Conservation (phyloP, 352 stramenopile genomes). For the Pythium grandisporangium region DNA sequence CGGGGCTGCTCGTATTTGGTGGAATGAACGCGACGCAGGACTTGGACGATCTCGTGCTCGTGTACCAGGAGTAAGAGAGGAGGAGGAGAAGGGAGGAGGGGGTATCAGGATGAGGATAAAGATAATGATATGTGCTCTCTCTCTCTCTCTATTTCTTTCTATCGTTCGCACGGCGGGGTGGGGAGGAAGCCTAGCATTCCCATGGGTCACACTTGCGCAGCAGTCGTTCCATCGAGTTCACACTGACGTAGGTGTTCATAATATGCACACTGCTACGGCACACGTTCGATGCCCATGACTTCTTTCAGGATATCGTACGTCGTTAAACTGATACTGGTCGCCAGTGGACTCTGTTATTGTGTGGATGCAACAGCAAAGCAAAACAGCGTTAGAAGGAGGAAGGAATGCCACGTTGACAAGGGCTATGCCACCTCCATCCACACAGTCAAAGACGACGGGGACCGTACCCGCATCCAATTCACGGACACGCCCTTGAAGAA, state of each 20-base stretch:
- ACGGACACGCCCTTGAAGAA: constrained; percentile 84
- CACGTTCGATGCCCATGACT: constrained; percentile 66
- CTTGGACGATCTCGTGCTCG: constrained; percentile 18
- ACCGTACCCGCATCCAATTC: constrained; percentile 80
- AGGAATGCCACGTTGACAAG: no score
- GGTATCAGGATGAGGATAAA: no score
- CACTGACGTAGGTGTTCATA: neutral
- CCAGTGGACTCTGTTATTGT: constrained; percentile 76
- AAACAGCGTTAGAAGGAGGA: constrained; percentile 1
- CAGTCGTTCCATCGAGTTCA: neutral
- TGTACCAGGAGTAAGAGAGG: no score
- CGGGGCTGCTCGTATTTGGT: constrained; percentile 37
- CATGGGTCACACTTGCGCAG: no score
- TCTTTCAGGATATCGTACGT: constrained; percentile 85
- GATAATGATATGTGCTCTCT: no score
- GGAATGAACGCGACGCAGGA: constrained; percentile 25
- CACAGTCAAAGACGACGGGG: no score
- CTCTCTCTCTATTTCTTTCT: no score
- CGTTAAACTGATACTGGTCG: constrained; percentile 80
- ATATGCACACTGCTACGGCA: constrained; percentile 10
- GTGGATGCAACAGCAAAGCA: neutral
- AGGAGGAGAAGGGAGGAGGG: no score
- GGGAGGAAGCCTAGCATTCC: no score
- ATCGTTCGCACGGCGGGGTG: no score
- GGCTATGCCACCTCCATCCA: no score